Evolutionary conservation across 202 grass and related monocot species (phyloP).

Genomic region (Tripidium arundinaceum): DNA sequence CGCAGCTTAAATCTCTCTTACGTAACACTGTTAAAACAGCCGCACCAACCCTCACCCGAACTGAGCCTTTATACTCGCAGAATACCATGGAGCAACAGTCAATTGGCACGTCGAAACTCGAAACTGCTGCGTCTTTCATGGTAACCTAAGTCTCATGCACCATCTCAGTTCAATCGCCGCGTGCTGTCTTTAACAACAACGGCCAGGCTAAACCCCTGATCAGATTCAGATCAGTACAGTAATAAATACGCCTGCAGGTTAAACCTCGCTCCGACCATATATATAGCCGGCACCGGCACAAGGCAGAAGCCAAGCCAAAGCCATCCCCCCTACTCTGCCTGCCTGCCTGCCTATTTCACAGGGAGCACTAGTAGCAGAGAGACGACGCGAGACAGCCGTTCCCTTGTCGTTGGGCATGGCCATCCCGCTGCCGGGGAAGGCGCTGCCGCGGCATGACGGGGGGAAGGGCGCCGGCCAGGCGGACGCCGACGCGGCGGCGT

Average conservation of each 20-base stretch:
- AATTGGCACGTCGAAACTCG: background rate
- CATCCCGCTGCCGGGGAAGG: conserved; percentile 32
- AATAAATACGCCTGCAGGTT: too few species aligned
- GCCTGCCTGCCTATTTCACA: conserved; percentile 13
- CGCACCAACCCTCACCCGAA: too few species aligned
- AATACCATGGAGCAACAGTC: background rate
- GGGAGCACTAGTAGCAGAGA: background rate
- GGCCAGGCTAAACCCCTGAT: background rate
- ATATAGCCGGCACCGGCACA: background rate
- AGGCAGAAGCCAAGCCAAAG: background rate
- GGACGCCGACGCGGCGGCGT: too few species aligned
- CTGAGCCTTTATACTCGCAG: too few species aligned
- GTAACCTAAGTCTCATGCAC: too few species aligned
- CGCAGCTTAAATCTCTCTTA: too few species aligned
- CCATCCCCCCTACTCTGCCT: background rate
- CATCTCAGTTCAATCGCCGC: too few species aligned
- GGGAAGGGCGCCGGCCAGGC: background rate
- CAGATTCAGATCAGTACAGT: too few species aligned
- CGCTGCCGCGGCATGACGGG: background rate
- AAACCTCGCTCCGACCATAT: background rate
- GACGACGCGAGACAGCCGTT: background rate
- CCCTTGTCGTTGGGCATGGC: conserved; percentile 19
- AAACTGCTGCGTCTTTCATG: too few species aligned
- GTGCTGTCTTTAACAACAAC: too few species aligned
- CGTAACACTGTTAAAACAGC: too few species aligned